Evolutionary conservation across 495 filamentous ascomycete genomes (phyloP).

Genomic region (Amphirosellinia nigrospora): DNA sequence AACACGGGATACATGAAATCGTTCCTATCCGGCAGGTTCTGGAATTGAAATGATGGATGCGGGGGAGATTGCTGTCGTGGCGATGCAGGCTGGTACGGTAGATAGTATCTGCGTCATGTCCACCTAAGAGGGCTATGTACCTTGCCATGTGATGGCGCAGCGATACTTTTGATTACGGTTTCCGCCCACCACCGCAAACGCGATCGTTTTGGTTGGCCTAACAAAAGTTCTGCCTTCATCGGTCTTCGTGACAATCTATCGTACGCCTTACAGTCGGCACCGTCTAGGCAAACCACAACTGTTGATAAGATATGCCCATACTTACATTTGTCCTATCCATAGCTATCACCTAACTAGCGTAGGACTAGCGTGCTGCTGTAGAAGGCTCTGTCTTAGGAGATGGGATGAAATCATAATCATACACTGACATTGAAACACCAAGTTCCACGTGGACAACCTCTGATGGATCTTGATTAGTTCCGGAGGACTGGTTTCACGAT

Average conservation of each 20-base stretch:
- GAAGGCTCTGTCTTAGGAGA: not conserved
- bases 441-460: not conserved
- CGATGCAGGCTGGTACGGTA: constrained; percentile 13
- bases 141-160: constrained; percentile 30
- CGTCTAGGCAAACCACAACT: too few relatives aligned
- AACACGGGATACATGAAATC: not conserved
- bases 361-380: not conserved
- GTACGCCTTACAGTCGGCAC: too few relatives aligned
- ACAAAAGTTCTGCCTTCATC: too few relatives aligned
- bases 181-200: not conserved
- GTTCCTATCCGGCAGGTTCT: constrained; percentile 5
- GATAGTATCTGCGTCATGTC: constrained; percentile 12
- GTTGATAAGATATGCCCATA: not conserved
- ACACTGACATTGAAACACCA: not conserved
- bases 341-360: too few relatives aligned
- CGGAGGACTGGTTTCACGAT: not conserved
- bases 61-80: constrained; percentile 7
- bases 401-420: not conserved
- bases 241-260: too few relatives aligned
- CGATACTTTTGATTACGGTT: constrained; percentile 23
- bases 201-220: too few relatives aligned
- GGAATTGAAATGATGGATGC: constrained; percentile 3
- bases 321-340: too few relatives aligned
- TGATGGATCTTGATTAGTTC: not conserved
- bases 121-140: constrained; percentile 28